Base-by-base conservation (phyloP, 2,329 filamentous ascomycete genomes). In the Ceratocystis variospora region DNA sequence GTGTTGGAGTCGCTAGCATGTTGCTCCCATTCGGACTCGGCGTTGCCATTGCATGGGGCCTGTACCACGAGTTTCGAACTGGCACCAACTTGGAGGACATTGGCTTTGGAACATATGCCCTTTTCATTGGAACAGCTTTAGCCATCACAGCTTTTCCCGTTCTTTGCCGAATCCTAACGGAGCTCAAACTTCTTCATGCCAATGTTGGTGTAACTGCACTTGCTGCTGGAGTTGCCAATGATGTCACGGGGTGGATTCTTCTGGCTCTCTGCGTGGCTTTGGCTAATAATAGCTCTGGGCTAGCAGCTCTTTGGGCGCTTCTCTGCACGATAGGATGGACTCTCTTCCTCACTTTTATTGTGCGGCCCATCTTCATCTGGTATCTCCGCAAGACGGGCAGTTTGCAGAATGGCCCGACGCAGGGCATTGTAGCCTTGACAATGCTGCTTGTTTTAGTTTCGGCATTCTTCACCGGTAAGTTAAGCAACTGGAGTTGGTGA, bases 81-180 rank as follows among this genome's bases (percentile, higher is more conserved):
- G 78, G 81, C 44, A 69, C 72, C 2, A 74, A 75, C 50, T 71
- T 76, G 25, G 70, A 75, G 17, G 72, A 75, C 45, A 79, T 83
- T 67, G 72, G 74, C 22, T 84, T 84, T 68, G 79, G 79, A 62
- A 77, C 80, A 10, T 84, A 90, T 61, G 79, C 79, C 68, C 76
- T 82, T 33, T 97, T 97, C 73, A 89, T 96, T 70, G 93, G 92
- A 75, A 92, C 96, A 64, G 93, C 93, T 0, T 87, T 96, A 75
- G 89, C 91, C 33, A 97, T 97, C 71, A 96, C 93, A 0, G 90
- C 84, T 7, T 87, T 97, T 71, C 93, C 93, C 0, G 93, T 97
- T 0, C 83, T 97, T 12, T 96, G 93, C 73, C 89, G 93, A 74
- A 97, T 97, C 70, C 78, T 97, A 70, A 93, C 90, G 0, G 92